Base-by-base conservation (phyloP, 768 basidiomycete species). In the Pisolithus tinctorius region DNA sequence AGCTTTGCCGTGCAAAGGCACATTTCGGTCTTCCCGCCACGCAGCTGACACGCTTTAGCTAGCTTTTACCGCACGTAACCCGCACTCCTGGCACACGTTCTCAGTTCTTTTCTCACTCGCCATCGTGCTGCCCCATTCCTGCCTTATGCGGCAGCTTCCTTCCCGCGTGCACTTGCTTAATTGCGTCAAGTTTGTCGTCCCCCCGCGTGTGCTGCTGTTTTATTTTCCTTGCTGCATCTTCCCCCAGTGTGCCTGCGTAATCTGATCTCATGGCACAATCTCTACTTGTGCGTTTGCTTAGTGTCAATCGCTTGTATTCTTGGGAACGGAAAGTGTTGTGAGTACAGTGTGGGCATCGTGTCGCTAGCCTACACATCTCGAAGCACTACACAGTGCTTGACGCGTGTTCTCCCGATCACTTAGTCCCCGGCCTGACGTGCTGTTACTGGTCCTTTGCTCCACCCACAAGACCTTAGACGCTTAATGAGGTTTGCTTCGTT, bases 371-470 rank as follows among this genome's bases (percentile, higher is more conserved):
- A 60, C 68, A 59, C 59, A 64, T 66, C 63, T 47, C 58, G 66
- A 45, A 58, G 64, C 71, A 66, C 71, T 68, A 74, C 71, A 71
- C 71, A 71, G 73, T 73, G 73, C 74, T 77, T 75, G 63, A 76
- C 82, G 78, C 82, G 77, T 84, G 84, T 77, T 71, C 74, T 72
- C 72, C 77, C 81, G 83, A 88, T 86, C 83, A 77, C 64, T 66
- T 71, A 74, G 73, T 74, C 74, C 77, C 74, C 72, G 72, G 73
- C 62, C 72, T 74, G 74, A 67, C 68, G 65, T 71, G 71, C 70
- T 73, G 75, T 61, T 57, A 64, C 78, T 80, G 80, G 81, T 74
- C 70, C 69, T 70, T 75, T 77, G 74, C 83, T 85, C 85, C 84
- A 88, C 83, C 75, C 71, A 76, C 79, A 80, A 78, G 70, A 67